phyloP scores from a whole-genome alignment of 768 basidiomycete genomes.

The Lentinula lateritia region DNA sequence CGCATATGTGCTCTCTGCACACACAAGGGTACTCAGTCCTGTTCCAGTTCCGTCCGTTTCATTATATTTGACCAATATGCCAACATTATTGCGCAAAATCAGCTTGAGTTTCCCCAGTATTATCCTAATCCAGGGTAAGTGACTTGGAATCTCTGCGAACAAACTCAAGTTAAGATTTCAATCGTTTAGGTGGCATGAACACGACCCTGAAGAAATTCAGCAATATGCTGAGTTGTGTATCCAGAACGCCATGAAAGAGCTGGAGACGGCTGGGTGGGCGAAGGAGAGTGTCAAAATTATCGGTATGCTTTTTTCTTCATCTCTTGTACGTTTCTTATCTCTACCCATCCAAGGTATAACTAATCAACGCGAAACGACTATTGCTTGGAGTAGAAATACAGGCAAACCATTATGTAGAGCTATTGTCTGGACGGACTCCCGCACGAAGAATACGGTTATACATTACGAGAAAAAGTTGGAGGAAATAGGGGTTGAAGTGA shows the following conservation, averaged over 20 bases:
- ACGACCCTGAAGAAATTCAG: constrained; percentile 82
- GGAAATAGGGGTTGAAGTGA: constrained; percentile 69
- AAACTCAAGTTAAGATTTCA: neutral
- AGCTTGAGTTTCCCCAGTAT: constrained; percentile 92
- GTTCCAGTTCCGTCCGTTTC: constrained; percentile 76
- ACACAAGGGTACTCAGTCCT: constrained; percentile 1
- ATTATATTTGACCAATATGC: constrained; percentile 88
- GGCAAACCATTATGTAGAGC: constrained; percentile 86
- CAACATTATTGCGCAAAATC: constrained; percentile 82
- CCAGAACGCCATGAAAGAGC: constrained; percentile 56
- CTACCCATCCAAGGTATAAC: constrained; percentile 63
- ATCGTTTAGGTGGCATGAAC: constrained; percentile 85
- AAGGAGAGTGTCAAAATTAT: constrained; percentile 86
- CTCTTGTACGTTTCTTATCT: constrained; percentile 10
- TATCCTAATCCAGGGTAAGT: constrained; percentile 80
- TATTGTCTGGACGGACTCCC: constrained; percentile 96
- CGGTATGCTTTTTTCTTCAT: constrained; percentile 46
- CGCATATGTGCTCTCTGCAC: constrained; percentile 18
- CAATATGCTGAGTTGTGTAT: constrained; percentile 72
- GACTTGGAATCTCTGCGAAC: neutral
- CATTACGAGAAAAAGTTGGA: constrained; percentile 69
- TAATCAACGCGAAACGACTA: constrained; percentile 94
- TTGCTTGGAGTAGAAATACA: constrained; percentile 87
- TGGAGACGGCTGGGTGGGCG: constrained; percentile 74
- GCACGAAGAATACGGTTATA: constrained; percentile 83